Percentiles rank a stretch among this genome's conserved stretches.
These are phyloP conservation scores for Gnomoniopsis smithogilvyi DNA, from an alignment of 2,329 filamentous ascomycete genomes.

Conservation along the genomic window DNA sequence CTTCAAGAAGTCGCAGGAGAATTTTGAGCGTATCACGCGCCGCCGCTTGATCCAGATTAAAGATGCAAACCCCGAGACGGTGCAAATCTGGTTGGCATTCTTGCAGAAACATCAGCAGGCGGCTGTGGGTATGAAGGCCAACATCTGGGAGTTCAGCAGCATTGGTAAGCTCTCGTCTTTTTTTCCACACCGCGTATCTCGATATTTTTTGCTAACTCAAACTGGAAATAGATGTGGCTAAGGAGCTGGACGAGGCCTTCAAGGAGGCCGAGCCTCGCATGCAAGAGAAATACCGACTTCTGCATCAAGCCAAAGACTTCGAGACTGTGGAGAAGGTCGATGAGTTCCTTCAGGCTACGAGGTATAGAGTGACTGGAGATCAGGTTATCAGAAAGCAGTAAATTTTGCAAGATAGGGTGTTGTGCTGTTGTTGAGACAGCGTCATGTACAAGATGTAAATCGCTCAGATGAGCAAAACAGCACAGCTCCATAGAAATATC, in stretches of 20 bases:
- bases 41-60: slow-evolving; percentile 87
- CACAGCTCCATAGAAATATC: background rate
- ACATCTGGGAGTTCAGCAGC: slow-evolving; percentile 84
- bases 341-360: slow-evolving; percentile 52
- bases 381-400: slow-evolving; percentile 19
- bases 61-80: slow-evolving; percentile 83
- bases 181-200: slow-evolving; percentile 4
- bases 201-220: slow-evolving; percentile 18
- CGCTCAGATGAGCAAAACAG: background rate
- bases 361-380: slow-evolving; percentile 36
- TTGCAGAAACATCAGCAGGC: slow-evolving; percentile 89
- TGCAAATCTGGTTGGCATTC: slow-evolving; percentile 90
- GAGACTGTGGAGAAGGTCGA: slow-evolving; percentile 54
- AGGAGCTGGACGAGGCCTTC: slow-evolving; percentile 48
- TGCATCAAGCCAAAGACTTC: slow-evolving; percentile 33
- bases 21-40: slow-evolving; percentile 89
- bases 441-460: slow-evolving; percentile 13
- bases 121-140: slow-evolving; percentile 98
- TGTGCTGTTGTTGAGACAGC: background rate
- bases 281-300: slow-evolving; percentile 10
- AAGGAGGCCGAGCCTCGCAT: slow-evolving; percentile 33
- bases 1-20: slow-evolving; percentile 96
- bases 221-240: slow-evolving; percentile 40
- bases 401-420: slow-evolving; percentile 7
- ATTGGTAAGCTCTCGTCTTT: slow-evolving; percentile 51